Evolutionary conservation across 768 basidiomycete genomes (phyloP).

Genomic region (Boletus rex-veris): DNA sequence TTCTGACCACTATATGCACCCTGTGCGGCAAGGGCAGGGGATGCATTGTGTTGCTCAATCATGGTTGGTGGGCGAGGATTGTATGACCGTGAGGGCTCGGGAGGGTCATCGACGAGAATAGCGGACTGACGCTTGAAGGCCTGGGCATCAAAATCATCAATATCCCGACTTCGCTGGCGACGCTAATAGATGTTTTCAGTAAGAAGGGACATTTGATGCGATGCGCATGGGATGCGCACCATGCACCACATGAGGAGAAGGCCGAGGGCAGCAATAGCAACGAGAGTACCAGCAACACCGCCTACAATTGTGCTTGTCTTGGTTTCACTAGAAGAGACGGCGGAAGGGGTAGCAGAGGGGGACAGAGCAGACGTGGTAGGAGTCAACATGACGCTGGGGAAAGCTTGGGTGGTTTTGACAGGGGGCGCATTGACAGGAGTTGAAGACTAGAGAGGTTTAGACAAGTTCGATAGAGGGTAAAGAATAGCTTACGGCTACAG

Average conservation of each 20-base stretch:
- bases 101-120: conserved; percentile 55
- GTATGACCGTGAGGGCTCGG: conserved; percentile 35
- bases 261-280: conserved; percentile 38
- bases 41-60: conserved; percentile 48
- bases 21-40: conserved; percentile 27
- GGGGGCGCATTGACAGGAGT: background rate
- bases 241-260: conserved; percentile 46
- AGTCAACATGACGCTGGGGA: background rate
- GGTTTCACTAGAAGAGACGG: conserved; percentile 35
- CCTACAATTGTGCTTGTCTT: conserved; percentile 32
- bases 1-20: conserved; percentile 18
- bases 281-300: conserved; percentile 46
- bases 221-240: conserved; percentile 30
- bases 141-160: conserved; percentile 49
- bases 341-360: conserved; percentile 26
- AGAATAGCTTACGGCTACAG: conserved; percentile 21
- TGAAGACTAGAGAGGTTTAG: background rate
- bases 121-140: conserved; percentile 65
- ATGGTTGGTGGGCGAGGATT: conserved; percentile 63
- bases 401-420: background rate
- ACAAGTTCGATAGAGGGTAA: background rate
- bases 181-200: conserved; percentile 31
- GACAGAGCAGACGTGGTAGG: conserved; percentile 3
- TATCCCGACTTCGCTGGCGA: conserved; percentile 36
- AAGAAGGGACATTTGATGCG: background rate